Percentiles rank a stretch among this genome's conserved stretches.
Conservation (phyloP, 2,329 filamentous ascomycete species). For the Rachicladosporium sp. region DNA sequence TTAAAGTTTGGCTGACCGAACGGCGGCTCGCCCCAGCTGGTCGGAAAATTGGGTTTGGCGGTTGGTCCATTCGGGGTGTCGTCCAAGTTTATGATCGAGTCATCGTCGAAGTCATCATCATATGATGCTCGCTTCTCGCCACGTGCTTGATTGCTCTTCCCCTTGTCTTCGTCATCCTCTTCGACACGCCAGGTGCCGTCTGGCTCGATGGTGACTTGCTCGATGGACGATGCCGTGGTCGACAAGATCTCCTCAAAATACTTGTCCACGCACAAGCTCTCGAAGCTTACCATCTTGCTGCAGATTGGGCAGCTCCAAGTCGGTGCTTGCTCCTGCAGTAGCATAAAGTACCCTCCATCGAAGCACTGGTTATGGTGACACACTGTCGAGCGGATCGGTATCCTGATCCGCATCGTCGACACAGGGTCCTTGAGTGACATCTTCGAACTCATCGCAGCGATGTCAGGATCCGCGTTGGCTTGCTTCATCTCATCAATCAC, state of each 20-base stretch:
- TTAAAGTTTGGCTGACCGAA: conserved; percentile 7
- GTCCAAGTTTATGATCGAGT: conserved; percentile 33
- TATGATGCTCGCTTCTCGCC: conserved; percentile 17
- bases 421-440: conserved; percentile 89
- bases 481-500: conserved; percentile 72
- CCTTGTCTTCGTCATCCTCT: conserved; percentile 30
- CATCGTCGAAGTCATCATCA: conserved; percentile 30
- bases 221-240: conserved; percentile 55
- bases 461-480: conserved; percentile 67
- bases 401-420: conserved; percentile 67
- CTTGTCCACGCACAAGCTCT: conserved; percentile 74
- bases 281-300: conserved; percentile 69
- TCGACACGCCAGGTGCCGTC: conserved; percentile 61
- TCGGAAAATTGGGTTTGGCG: conserved; percentile 3
- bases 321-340: conserved; percentile 88
- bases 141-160: conserved; percentile 26
- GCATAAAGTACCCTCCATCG: conserved; percentile 81
- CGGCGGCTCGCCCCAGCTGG: too few species aligned
- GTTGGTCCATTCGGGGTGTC: conserved; percentile 10
- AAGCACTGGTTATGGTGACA: conserved; percentile 94
- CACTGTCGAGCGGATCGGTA: conserved; percentile 65
- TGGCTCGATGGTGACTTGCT: conserved; percentile 84
- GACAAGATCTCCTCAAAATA: conserved; percentile 81
- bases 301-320: conserved; percentile 96
- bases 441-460: conserved; percentile 75